Conservation (phyloP, 2,329 filamentous ascomycete genomes). For the Sporothrix brunneoviolacea region DNA sequence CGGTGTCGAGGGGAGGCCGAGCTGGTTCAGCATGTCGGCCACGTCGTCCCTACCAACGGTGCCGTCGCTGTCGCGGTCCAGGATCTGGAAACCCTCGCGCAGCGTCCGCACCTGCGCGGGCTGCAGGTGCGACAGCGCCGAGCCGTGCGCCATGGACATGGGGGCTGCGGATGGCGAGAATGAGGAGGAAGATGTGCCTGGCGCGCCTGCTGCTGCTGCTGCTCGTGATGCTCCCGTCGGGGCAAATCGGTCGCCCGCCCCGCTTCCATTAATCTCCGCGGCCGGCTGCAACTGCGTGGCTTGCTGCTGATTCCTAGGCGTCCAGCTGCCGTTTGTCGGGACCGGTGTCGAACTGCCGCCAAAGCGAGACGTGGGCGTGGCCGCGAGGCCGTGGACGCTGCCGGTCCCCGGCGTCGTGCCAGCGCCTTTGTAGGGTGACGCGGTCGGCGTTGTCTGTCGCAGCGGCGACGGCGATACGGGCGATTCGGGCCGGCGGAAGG, state of each 20-base stretch:
- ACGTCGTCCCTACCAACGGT: constrained; percentile 76
- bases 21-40: constrained; percentile 76
- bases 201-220: constrained; percentile 11
- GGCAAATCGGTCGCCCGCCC: too few relatives aligned
- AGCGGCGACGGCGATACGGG: constrained; percentile 60
- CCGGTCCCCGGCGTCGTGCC: constrained; percentile 29
- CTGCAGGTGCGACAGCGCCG: constrained; percentile 65
- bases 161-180: constrained; percentile 1
- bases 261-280: constrained; percentile 24
- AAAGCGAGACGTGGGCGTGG: constrained; percentile 30
- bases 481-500: constrained; percentile 56
- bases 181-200: constrained; percentile 25
- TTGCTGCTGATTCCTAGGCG: constrained; percentile 27
- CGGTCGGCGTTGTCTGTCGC: constrained; percentile 57
- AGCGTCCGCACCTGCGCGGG: constrained; percentile 78
- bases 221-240: too few relatives aligned
- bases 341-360: constrained; percentile 33
- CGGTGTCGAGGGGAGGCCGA: constrained; percentile 69
- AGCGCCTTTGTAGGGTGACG: constrained; percentile 48
- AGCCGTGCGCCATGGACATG: constrained; percentile 35
- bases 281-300: constrained; percentile 27
- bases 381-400: not conserved
- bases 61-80: constrained; percentile 85
- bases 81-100: constrained; percentile 86
- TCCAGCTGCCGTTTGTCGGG: constrained; percentile 32